Evolutionary conservation across 2,329 filamentous ascomycete species (phyloP).

Genomic region (Fusarium anthophilum): DNA sequence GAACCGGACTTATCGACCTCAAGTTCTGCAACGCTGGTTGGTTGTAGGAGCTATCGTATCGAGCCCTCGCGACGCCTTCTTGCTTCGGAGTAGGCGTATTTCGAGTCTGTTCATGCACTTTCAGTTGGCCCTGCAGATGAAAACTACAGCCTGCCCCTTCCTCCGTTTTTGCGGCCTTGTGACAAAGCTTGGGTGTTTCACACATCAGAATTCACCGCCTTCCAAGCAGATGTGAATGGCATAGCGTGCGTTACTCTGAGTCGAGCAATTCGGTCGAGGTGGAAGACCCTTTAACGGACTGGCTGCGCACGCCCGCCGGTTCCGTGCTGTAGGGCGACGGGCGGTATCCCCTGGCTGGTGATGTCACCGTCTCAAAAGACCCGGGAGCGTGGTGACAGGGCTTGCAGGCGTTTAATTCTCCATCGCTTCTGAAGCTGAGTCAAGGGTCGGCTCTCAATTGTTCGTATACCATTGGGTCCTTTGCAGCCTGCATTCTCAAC

Average conservation of each 20-base stretch:
- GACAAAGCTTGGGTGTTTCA: slow-evolving; percentile 25
- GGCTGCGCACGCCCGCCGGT: slow-evolving; percentile 18
- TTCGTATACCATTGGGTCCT: background rate
- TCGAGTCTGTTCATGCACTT: slow-evolving; percentile 5
- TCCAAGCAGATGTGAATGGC: slow-evolving; percentile 22
- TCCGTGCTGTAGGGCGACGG: slow-evolving; percentile 28
- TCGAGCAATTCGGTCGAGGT: slow-evolving; percentile 25
- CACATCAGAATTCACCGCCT: slow-evolving; percentile 26
- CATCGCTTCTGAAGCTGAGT: background rate
- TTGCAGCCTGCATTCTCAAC: slow-evolving; percentile 1
- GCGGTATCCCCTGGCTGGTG: slow-evolving; percentile 30
- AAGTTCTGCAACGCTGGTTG: slow-evolving; percentile 26
- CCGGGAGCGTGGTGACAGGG: slow-evolving; percentile 36
- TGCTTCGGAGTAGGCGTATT: slow-evolving; percentile 10
- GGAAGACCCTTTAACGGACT: slow-evolving; percentile 27
- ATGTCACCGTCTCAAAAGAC: slow-evolving; percentile 41
- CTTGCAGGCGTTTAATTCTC: slow-evolving; percentile 22
- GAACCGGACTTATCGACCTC: slow-evolving; percentile 43
- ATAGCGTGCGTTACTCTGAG: slow-evolving; percentile 16
- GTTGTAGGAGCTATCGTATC: slow-evolving; percentile 19
- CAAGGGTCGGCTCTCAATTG: slow-evolving; percentile 4
- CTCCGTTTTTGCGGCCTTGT: background rate
- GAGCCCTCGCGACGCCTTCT: slow-evolving; percentile 6
- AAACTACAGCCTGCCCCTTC: slow-evolving; percentile 4
- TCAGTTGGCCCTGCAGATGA: slow-evolving; percentile 2